Conservation (phyloP, 805 yeast genomes). For the Yueomyces sinensis region DNA sequence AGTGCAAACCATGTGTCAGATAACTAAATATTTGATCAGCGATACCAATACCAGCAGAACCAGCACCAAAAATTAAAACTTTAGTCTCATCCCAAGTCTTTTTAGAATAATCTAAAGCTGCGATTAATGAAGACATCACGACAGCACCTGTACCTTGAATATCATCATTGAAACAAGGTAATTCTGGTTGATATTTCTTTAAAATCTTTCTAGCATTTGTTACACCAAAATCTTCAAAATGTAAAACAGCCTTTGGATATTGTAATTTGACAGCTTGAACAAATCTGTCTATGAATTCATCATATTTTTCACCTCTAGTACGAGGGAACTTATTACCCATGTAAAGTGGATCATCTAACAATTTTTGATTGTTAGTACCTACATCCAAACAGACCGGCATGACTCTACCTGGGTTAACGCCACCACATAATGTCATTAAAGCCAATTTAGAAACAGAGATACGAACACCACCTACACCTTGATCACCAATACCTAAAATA, state of each 20-base stretch:
- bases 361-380: constrained; percentile 80
- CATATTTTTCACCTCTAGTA: constrained; percentile 76
- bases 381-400: constrained; percentile 85
- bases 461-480: constrained; percentile 94
- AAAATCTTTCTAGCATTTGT: constrained; percentile 76
- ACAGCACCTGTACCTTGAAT: constrained; percentile 99
- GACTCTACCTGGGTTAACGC: constrained; percentile 90
- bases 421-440: constrained; percentile 95
- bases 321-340: constrained; percentile 85
- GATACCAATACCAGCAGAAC: constrained; percentile 93
- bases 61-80: constrained; percentile 86
- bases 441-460: constrained; percentile 88
- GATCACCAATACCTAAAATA: constrained; percentile 94
- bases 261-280: constrained; percentile 55
- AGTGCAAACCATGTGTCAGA: constrained; percentile 61
- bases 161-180: constrained; percentile 94
- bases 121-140: constrained; percentile 87
- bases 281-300: constrained; percentile 70
- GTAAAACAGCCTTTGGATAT: constrained; percentile 84
- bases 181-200: constrained; percentile 53
- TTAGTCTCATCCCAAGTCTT: constrained; percentile 48
- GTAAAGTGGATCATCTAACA: constrained; percentile 73
- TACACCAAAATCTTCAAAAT: constrained; percentile 96
- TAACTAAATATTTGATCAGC: constrained; percentile 89
- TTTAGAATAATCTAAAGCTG: constrained; percentile 72